Base-by-base conservation (phyloP, 2,329 filamentous ascomycete genomes). In the Xylaria sp. region DNA sequence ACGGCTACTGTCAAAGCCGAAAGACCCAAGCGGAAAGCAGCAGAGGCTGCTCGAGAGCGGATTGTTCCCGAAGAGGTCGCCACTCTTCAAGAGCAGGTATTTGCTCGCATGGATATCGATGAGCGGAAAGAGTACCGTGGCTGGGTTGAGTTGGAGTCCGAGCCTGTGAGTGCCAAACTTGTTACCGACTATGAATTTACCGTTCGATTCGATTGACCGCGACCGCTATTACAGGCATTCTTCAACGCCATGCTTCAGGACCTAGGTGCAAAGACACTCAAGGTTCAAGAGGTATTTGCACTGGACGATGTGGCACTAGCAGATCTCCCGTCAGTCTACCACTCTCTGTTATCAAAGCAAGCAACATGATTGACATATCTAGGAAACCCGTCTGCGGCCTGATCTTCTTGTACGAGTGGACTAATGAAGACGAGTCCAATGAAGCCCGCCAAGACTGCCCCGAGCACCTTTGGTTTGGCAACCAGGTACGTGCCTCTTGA, bases 141-240 rank as follows among this genome's bases (percentile, higher is more conserved):
- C 28, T 95, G 92, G 89, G 87, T 91, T 67, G 94, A 98, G 77
- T 86, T 98, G 59, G 94, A 97, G 80, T 97, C 94, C 7, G 94
- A 98, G 71, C 94, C 94, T 8, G 93, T 94, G 80, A 81, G 88
- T 77, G 49, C 2, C 33, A 15, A 46, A 7, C 52, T 20, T 33
- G 31, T 0, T 46, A 64, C 41, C 41, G 23, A 31, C 8, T 12
- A n/a, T 7, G 13, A 28, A 20, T 54, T 13, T 55, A 64, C 71
- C 76, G 55, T 78, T 41, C 15, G 8, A 48, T 31, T 52, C 23
- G 25, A 49, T 46, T 61, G 25, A 63, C 58, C 41, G 15, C 23
- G 33, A 3, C n/a, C 18, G 15, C 12, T 63, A 36, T 60, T 23
- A 0, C 69, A 94, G 92, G 90, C 89, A 33, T 90, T 94, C 75